Evolutionary conservation across 192 early-diverging fungal genomes (phyloP), one percentile per base, ranked within the genome.

Genomic region (Phlyctochytrium planicorne): DNA sequence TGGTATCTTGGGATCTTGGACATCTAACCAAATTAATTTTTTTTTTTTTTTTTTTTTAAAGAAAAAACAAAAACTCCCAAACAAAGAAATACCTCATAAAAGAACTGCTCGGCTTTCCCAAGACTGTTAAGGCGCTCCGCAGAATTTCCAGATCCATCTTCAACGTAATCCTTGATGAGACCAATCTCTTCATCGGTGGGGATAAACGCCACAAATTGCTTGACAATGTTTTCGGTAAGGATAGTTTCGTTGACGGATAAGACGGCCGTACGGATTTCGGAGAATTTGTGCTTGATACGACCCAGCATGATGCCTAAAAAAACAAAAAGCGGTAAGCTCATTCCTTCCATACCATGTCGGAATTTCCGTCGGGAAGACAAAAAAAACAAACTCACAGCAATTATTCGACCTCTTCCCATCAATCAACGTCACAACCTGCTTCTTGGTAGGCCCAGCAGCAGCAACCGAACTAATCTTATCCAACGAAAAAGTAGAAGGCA

Each of bases 31-130:
- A n/a, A n/a, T n/a, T n/a, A n/a, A n/a, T n/a, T n/a, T n/a, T n/a
- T n/a, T n/a, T n/a, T n/a, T n/a, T n/a, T n/a, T n/a, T n/a, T n/a
- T n/a, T n/a, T n/a, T n/a, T n/a, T n/a, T n/a, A n/a, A n/a, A n/a
- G n/a, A n/a, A n/a, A n/a, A n/a, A n/a, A n/a, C n/a, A n/a, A 6
- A 59, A 56, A 47, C 40, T 47, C 40, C 10, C 20, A 6, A 47
- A 20, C 40, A 66, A 33, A 6, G 4, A 3, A 40, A 1, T 52
- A 76, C 75, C 31, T 74, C 72, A 33, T 47, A 73, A 34, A 85
- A 62, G 61, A 75, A 85, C 53, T 71, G 67, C 56, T 85, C 83
- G 3, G 77, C 71, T 32, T 76, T 70, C 34, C 74, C 83, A 2
- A 85, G 57, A 20, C 68, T 55, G 24, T 67, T 65, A 17, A 66